phyloP scores from a whole-genome alignment of 2,329 filamentous ascomycete genomes.

The Pseudogymnoascus sp. region DNA sequence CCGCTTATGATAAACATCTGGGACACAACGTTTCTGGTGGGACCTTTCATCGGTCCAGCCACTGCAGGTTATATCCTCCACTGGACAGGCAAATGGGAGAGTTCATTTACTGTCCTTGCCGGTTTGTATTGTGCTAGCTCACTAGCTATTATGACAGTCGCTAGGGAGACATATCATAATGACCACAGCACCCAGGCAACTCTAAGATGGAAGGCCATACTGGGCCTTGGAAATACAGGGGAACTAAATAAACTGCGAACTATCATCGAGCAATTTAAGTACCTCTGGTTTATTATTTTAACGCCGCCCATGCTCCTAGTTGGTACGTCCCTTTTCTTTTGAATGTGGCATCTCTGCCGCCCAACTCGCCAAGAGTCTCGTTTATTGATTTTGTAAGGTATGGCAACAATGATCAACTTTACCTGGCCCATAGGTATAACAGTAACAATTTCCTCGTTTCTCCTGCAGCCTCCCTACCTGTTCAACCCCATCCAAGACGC shows the following conservation, averaged over 20 bases:
- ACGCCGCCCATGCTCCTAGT: conserved; percentile 27
- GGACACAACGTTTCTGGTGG: conserved; percentile 33
- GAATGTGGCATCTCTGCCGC: too few species aligned
- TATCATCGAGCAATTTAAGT: conserved; percentile 21
- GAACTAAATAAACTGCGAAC: conserved; percentile 24
- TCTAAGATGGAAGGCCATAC: conserved; percentile 23
- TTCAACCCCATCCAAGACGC: conserved; percentile 30
- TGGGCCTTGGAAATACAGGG: conserved; percentile 28
- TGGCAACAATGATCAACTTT: conserved; percentile 31
- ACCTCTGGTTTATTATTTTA: conserved; percentile 24
- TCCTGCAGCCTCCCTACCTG: conserved; percentile 30
- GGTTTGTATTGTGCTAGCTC: conserved; percentile 32
- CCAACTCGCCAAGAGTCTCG: too few species aligned
- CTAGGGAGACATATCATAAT: conserved; percentile 28
- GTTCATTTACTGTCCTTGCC: conserved; percentile 30
- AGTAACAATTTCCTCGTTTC: conserved; percentile 29
- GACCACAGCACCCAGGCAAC: conserved; percentile 9
- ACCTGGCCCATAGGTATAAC: conserved; percentile 35
- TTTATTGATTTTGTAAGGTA: neutral
- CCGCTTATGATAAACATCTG: conserved; percentile 34
- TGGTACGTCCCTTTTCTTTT: conserved; percentile 14
- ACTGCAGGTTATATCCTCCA: conserved; percentile 32
- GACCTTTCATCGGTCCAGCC: conserved; percentile 33
- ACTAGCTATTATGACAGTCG: conserved; percentile 28
- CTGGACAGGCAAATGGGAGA: conserved; percentile 26